Evolutionary conservation across 1,284 basidiomycete genomes (phyloP), one percentile per base, ranked within the genome.

Genomic region (Ustilago loliicola): DNA sequence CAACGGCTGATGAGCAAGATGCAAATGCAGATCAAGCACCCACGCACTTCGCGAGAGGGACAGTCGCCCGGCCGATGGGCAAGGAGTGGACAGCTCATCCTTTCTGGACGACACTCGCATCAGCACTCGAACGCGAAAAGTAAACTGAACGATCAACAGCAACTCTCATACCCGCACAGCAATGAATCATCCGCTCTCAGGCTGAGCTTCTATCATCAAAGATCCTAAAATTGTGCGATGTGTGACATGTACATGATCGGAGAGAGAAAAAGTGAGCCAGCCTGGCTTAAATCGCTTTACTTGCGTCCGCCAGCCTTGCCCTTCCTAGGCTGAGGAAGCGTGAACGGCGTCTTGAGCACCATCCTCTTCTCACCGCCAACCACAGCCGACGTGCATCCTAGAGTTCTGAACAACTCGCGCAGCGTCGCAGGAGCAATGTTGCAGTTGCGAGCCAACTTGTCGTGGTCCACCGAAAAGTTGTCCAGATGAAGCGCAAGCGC

Each of bases 401-500:
- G 51, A 36, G 80, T 75, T 19, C 69, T 61, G 50, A 72, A 79
- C 50, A 82, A 47, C 47, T 82, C 80, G 23, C 76, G 54, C 61
- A 82, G 48, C 27, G 67, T 74, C 6, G 68, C 54, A 2, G 74
- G 66, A 11, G 65, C 54, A 23, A 77, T 66, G 47, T 69, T 69
- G 62, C 66, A 72, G 69, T 77, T 65, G 17, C 60, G 48, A 7
- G 74, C 74, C 58, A 77, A 47, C 60, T 60, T 66, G 32, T 77
- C 61, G 15, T 77, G 61, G 19, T 82, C 80, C 53, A 86, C 68
- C 13, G 75, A 66, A 61, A 84, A 86, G 53, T 80, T 74, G 51
- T 86, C 83, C 48, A 85, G 56, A 45, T 86, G 83, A 47, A 86
- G 70, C 0, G 72, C 77, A 1, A 86, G 63, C 19, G 83, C 84